phyloP scores from a whole-genome alignment of 768 basidiomycete genomes.

The Tylopilus sp. region DNA sequence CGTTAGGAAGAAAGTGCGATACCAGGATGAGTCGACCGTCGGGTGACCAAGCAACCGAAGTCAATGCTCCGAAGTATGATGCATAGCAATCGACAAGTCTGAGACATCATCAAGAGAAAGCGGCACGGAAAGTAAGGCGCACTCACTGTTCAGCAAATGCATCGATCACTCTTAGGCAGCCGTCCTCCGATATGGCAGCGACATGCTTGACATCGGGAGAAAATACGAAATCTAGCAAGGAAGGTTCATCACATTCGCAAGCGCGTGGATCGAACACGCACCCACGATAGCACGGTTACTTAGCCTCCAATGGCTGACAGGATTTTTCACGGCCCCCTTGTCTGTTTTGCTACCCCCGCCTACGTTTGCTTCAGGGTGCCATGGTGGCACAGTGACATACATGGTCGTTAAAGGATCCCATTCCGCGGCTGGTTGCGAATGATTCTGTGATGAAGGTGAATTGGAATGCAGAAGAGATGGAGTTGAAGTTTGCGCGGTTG shows the following conservation, averaged over 20 bases:
- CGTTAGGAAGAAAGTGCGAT: conserved; percentile 4
- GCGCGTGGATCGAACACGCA: conserved; percentile 30
- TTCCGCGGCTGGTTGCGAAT: conserved; percentile 35
- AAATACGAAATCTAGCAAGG: conserved; percentile 74
- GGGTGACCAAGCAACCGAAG: conserved; percentile 91
- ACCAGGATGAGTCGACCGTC: conserved; percentile 92
- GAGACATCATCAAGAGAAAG: conserved; percentile 1
- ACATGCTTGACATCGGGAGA: conserved; percentile 91
- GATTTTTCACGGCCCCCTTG: conserved; percentile 76
- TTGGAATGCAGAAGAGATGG: conserved; percentile 26
- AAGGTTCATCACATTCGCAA: conserved; percentile 1
- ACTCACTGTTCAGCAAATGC: conserved; percentile 80
- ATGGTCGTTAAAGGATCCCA: conserved; percentile 81
- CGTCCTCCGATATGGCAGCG: conserved; percentile 90
- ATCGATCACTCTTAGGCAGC: conserved; percentile 87
- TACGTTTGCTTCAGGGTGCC: conserved; percentile 58
- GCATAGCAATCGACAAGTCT: conserved; percentile 93
- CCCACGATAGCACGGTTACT: conserved; percentile 71
- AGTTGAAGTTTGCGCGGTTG: conserved; percentile 32
- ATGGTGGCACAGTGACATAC: conserved; percentile 80
- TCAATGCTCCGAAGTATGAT: conserved; percentile 91
- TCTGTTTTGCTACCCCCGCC: conserved; percentile 42
- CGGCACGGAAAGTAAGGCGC: neutral
- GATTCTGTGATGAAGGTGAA: conserved; percentile 24
- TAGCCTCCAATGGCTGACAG: conserved; percentile 87